Base-by-base conservation (phyloP, 2,329 filamentous ascomycete genomes). In the Chaetomiaceae sp. region DNA sequence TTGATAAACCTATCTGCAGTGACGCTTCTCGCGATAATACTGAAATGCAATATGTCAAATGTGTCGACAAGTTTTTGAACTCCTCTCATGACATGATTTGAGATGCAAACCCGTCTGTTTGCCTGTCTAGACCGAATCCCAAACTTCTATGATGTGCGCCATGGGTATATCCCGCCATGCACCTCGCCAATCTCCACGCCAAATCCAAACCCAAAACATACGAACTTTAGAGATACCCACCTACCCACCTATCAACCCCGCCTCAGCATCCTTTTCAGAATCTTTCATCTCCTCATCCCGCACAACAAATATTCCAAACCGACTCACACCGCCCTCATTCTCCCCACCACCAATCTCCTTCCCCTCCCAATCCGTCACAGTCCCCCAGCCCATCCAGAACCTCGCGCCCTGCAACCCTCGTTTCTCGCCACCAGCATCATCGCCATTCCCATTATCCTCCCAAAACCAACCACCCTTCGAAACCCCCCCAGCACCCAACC, bases 321-420 rank as follows among this genome's bases (percentile, higher is more conserved):
- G 14, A 27, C 29, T 48, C 16, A 48, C 46, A 5, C 34, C 46
- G 5, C 23, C 45, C 13, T 40, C 45, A 32, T 48, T 48, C 45
- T 48, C 45, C n/a, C 34, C 45, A 2, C 33, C 45, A 1, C 36
- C 45, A 4, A 30, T 27, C 11, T 44, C 42, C 29, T 25, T 16
- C 2, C 45, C 45, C 33, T 40, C 45, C 34, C 45, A 48, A 21
- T 48, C 45, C 33, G 45, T n/a, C 34, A 48, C 45, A 36, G 45
- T 48, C 14, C 45, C 45, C 34, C 45, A 48, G 3, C 45, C 45
- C 45, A 48, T 48, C 25, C 45, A 48, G n/a, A 48, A 48, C 34
- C 13, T 20, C 14, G 18, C 10, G 11, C 34, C 25, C 3, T 40
- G 13, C 16, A 9, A 3, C 13, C 11, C 20, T 10, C 14, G 9